A percentile compares a stretch with the other conserved stretches of the same genome.
These are phyloP conservation scores for Hypomontagnella monticulosa DNA, from an alignment of 495 filamentous ascomycete species.

Conservation along the genomic window DNA sequence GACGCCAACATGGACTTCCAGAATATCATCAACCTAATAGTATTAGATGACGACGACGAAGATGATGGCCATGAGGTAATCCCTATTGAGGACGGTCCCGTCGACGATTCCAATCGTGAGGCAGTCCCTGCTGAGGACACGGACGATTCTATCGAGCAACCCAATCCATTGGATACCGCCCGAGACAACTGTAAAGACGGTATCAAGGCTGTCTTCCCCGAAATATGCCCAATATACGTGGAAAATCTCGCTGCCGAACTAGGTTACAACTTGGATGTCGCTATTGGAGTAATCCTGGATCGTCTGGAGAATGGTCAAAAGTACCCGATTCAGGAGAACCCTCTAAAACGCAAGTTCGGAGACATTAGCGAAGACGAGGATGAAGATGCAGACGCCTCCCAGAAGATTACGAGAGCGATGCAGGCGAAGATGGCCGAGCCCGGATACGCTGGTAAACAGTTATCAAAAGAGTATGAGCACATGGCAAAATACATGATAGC, in stretches of 20 bases:
- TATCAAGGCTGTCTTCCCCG: conserved; percentile 49
- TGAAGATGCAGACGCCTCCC: background rate
- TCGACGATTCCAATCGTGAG: background rate
- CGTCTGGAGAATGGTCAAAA: conserved; percentile 42
- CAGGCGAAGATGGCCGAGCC: background rate
- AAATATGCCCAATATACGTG: conserved; percentile 51
- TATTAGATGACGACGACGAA: too few relatives aligned
- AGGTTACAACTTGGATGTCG: conserved; percentile 23
- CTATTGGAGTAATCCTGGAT: conserved; percentile 47
- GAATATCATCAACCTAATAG: too few relatives aligned
- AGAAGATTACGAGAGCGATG: conserved; percentile 17
- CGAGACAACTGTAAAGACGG: conserved; percentile 30
- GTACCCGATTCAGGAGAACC: conserved; percentile 45
- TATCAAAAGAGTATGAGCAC: background rate
- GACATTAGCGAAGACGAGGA: conserved; percentile 16
- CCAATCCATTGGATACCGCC: too few relatives aligned
- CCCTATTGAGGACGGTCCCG: background rate
- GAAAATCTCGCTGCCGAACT: conserved; percentile 15
- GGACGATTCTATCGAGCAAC: background rate
- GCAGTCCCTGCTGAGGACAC: background rate
- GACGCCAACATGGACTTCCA: too few relatives aligned
- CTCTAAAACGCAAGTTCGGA: conserved; percentile 50
- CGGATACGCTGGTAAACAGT: background rate
- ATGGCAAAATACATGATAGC: background rate
- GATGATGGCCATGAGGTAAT: too few relatives aligned